Evolutionary conservation across 345 rosid genomes (phyloP), one percentile per base, ranked within the genome.

Genomic region (Citrus cavaleriei): DNA sequence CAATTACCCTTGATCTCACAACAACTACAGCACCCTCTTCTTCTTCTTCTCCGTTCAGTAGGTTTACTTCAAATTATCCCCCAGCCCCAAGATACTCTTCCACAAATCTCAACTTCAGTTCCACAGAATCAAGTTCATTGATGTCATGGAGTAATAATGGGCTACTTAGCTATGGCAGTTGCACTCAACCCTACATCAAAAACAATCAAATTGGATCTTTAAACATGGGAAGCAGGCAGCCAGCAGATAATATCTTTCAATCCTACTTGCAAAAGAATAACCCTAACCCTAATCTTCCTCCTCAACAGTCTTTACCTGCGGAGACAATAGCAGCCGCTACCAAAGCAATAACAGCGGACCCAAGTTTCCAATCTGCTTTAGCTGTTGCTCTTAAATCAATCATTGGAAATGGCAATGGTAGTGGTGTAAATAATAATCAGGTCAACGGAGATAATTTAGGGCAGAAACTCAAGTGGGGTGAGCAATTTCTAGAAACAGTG

Each of bases 1-100:
- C 96, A 40, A 85, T 95, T 82, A 95, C 96, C 65, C 91, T 95
- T 38, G 99, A 95, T 82, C 97, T 95, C 79, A 90, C 97, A 70
- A 80, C 93, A 27, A 21, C 37, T 4, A 60, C 49, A 2, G 12
- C 86, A 35, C 65, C 82, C 5, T 68, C 86, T 4, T 75, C 86
- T 9, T 78, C 86, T 6, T 62, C 93, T 0, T 78, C 88, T 24
- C 85, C 77, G 57, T 88, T 75, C 77, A 84, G 79, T 74, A 85
- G 82, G 67, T 84, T 84, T 73, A 80, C 84, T 46, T 63, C 84
- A 72, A 84, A 9, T 16, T 59, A 84, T 32, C 62, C 74, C 0
- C 34, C 72, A 32, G 83, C 68, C 0, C 40, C 76, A 25, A 86
- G 72, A 30, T 84, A 86, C 63, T 32, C 86, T 68, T 70, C 91